Evolutionary conservation across 78 protist species (phyloP).

Genomic region (slime mould (Dictyostelium discoideum)): DNA sequence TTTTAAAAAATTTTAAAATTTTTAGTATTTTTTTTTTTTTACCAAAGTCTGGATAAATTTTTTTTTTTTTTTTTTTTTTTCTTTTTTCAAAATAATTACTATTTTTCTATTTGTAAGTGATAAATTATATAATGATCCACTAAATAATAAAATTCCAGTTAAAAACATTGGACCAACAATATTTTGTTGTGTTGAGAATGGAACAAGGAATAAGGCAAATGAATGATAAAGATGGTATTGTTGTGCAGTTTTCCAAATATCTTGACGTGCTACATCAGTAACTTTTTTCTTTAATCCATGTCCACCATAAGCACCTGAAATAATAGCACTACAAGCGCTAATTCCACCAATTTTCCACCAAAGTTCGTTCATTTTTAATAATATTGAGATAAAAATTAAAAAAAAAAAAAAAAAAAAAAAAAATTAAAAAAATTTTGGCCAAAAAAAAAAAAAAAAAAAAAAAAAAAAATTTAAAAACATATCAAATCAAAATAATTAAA

Average conservation of each 20-base stretch:
- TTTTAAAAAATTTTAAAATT: not conserved
- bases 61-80: not conserved
- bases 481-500: not conserved
- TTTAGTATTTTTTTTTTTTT: not conserved
- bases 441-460: too few species aligned
- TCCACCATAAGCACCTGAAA: slow-evolving; percentile 55
- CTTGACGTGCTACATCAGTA: slow-evolving; percentile 25
- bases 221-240: slow-evolving; percentile 80
- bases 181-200: not conserved
- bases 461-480: too few species aligned
- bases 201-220: slow-evolving; percentile 20
- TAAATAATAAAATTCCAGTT: slow-evolving; percentile 64
- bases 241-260: slow-evolving; percentile 56
- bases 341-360: slow-evolving; percentile 74
- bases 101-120: slow-evolving; percentile 21
- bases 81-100: not conserved
- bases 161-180: slow-evolving; percentile 31
- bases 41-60: not conserved
- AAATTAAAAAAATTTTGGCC: not conserved
- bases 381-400: not conserved
- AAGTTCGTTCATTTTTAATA: not conserved
- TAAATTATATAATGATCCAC: slow-evolving; percentile 71
- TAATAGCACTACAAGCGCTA: slow-evolving; percentile 7
- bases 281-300: slow-evolving; percentile 72
- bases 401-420: not conserved